Evolutionary conservation across 768 basidiomycete species (phyloP), one percentile per base, ranked within the genome.

Genomic region (Phanerochaete sordida): DNA sequence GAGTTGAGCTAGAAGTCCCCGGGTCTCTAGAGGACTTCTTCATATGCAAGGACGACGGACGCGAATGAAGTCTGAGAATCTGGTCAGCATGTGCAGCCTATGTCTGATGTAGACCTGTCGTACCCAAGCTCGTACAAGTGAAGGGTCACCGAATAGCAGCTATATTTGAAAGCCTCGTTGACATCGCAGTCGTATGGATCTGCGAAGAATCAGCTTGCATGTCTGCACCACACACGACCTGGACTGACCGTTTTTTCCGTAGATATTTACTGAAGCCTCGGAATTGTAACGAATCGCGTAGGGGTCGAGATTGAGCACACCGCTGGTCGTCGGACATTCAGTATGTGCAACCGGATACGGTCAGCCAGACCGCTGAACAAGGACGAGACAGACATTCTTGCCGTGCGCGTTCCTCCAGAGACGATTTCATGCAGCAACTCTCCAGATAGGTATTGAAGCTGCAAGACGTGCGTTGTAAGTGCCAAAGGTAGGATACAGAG

Each of bases 71-170:
- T 11, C 83, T 83, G 13, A 13, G 6, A 7, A 13, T 35, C 7
- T 7, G 33, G 7, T 13, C 6, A 35, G 33, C 6, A 7, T n/a
- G n/a, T n/a, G n/a, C n/a, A n/a, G n/a, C n/a, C n/a, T n/a, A n/a
- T n/a, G n/a, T n/a, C n/a, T n/a, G n/a, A n/a, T n/a, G n/a, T n/a
- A n/a, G n/a, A n/a, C n/a, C n/a, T 35, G 3, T 62, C 76, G 50
- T 57, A 82, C 79, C 83, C 83, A 57, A 85, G 84, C 62, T 86
- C 84, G 62, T 84, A 84, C 45, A 84, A 74, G 57, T 84, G 85
- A 45, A 83, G 78, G 43, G 76, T 72, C 6, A 81, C 75, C 13
- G 83, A 83, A 63, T 75, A 86, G 0, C 81, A 81, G 56, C 73
- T 76, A 58, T 83, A 79, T 60, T 83, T 76, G 68, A 85, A 84